Conservation (phyloP, 2,329 filamentous ascomycete species). For the Fusarium praegraminearum region DNA sequence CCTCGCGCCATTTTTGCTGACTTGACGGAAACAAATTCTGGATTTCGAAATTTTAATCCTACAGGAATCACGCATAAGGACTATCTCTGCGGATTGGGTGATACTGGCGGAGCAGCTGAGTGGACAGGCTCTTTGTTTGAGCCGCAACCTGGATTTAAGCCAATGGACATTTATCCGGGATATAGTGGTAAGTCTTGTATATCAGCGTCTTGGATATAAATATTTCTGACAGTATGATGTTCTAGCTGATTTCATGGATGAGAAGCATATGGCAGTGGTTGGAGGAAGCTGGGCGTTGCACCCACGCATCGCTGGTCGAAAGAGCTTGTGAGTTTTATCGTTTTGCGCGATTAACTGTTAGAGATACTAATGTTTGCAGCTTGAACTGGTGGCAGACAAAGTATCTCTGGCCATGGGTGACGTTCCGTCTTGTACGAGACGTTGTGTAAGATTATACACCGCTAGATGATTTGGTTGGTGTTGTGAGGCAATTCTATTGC, state of each 20-base stretch:
- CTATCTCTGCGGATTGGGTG: constrained; percentile 21
- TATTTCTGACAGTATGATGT: not conserved
- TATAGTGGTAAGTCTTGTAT: constrained; percentile 18
- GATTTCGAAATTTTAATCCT: constrained; percentile 28
- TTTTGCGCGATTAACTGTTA: accelerated
- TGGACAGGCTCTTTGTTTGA: constrained; percentile 19
- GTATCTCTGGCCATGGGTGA: constrained; percentile 33
- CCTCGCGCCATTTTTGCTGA: constrained; percentile 13
- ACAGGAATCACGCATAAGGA: constrained; percentile 11
- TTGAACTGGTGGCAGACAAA: constrained; percentile 40
- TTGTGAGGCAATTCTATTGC: not conserved
- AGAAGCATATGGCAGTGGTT: constrained; percentile 19
- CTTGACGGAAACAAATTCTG: constrained; percentile 13
- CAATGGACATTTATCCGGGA: constrained; percentile 33
- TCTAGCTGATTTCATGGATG: constrained; percentile 36
- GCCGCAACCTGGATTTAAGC: constrained; percentile 28
- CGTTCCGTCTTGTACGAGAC: constrained; percentile 27
- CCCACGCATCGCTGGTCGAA: constrained; percentile 23
- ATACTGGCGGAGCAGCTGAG: constrained; percentile 33
- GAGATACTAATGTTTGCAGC: not conserved
- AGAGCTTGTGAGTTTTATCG: constrained; percentile 28
- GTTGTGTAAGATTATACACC: not conserved
- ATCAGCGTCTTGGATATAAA: accelerated
- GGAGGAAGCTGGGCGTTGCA: constrained; percentile 36
- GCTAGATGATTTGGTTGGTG: too few species aligned